Evolutionary conservation across 257 asterid species (phyloP), one percentile per base, ranked within the genome.

Genomic region (Solanum dulcamara): DNA sequence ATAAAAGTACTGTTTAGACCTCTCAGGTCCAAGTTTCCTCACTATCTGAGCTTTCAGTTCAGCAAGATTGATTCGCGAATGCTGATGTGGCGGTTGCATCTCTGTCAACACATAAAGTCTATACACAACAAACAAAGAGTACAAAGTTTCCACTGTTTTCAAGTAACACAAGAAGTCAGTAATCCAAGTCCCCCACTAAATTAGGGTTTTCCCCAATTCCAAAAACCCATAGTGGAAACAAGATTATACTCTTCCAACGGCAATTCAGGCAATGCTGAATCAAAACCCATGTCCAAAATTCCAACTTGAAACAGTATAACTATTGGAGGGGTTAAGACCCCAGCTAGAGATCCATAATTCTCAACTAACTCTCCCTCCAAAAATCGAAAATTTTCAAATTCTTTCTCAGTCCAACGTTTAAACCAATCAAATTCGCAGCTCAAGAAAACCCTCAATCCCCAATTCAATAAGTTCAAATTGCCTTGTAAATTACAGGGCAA

Each of bases 81-180:
- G 92, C 90, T 92, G 98, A 88, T 88, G 88, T 85, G 97, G 94
- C 18, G 97, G 94, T 85, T 92, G 92, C 99, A 96, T 96, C 90
- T 89, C 91, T 89, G 84, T 89, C 85, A 91, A 85, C 30, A 85
- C 84, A 89, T 88, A 89, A 91, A 90, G 83, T 90, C 90, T 94
- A 95, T 88, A 85, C 86, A 90, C 86, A 88, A 87, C 85, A 79
- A 86, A 84, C 87, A 80, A 81, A 72, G 62, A 80, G 48, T 66
- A 55, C 81, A 64, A 80, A 50, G 28, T 64, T 33, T 57, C 67
- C 87, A 77, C 85, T 51, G 71, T 40, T 68, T 84, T 85, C 81
- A 74, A 50, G 33, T 80, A 37, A 86, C 50, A 64, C 62, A 82
- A 67, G 22, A 70, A 84, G 62, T 59, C 75, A 60, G 38, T 68